phyloP scores from a whole-genome alignment of 768 basidiomycete species.

The Suillus fuscotomentosus region DNA sequence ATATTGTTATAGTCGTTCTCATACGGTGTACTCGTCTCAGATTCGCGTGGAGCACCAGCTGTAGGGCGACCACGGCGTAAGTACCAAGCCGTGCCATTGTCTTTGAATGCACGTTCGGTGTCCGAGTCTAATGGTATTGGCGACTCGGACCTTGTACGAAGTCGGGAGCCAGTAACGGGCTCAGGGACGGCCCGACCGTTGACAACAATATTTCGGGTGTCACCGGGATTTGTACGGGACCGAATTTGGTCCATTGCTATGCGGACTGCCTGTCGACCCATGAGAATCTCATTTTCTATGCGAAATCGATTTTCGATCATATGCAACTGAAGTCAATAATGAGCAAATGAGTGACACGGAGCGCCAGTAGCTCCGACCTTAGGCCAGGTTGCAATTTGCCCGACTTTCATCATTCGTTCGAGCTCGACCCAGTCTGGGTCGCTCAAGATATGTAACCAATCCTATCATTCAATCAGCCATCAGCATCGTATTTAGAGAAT shows the following conservation, averaged over 20 bases:
- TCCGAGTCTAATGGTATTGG: conserved; percentile 80
- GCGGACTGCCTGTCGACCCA: conserved; percentile 75
- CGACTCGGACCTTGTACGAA: conserved; percentile 32
- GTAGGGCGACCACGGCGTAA: conserved; percentile 47
- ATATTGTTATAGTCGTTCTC: conserved; percentile 24
- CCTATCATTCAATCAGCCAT: conserved; percentile 39
- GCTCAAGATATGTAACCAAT: conserved; percentile 81
- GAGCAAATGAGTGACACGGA: background rate
- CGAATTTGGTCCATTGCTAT: conserved; percentile 43
- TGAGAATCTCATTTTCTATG: conserved; percentile 78
- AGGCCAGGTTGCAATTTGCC: conserved; percentile 94
- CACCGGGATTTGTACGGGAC: conserved; percentile 18
- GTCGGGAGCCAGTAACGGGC: conserved; percentile 21
- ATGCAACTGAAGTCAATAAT: conserved; percentile 55
- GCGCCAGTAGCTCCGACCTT: conserved; percentile 52
- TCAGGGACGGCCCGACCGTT: conserved; percentile 23
- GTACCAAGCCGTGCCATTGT: conserved; percentile 51
- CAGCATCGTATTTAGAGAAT: background rate
- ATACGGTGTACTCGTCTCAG: conserved; percentile 33
- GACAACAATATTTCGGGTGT: conserved; percentile 19
- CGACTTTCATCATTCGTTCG: conserved; percentile 82
- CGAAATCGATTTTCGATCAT: conserved; percentile 92
- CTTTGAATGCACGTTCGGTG: conserved; percentile 64
- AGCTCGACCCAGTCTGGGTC: conserved; percentile 83
- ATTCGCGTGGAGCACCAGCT: conserved; percentile 22